A percentile compares a stretch with the other conserved stretches of the same genome.
Conservation (phyloP, 2,329 filamentous ascomycete genomes). For the Xylaria sp. region DNA sequence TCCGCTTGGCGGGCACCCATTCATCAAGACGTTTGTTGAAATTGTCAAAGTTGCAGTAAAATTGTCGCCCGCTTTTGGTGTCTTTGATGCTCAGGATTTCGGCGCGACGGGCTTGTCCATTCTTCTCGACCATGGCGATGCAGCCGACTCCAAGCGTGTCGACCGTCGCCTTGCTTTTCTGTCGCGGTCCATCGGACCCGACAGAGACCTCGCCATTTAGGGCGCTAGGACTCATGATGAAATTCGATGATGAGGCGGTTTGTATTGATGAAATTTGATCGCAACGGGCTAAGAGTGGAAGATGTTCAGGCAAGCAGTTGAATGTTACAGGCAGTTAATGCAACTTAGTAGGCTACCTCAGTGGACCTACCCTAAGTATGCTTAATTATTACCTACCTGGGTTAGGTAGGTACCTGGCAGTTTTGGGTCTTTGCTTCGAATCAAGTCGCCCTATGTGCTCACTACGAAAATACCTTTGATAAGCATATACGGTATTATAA, state of each 20-base stretch:
- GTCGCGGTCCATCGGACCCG: constrained; percentile 66
- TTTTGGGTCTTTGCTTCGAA: neutral
- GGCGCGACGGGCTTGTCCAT: constrained; percentile 87
- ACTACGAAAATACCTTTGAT: too few species aligned
- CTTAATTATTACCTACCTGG: neutral
- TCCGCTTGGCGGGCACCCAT: constrained; percentile 85
- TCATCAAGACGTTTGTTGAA: constrained; percentile 91
- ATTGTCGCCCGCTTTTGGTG: constrained; percentile 86
- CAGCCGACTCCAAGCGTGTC: constrained; percentile 76
- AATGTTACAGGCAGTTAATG: neutral
- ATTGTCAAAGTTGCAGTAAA: constrained; percentile 97
- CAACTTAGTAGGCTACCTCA: constrained; percentile 4
- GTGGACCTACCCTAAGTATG: neutral
- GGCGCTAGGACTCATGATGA: constrained; percentile 66
- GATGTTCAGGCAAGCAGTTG: neutral
- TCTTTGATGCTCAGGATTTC: constrained; percentile 96
- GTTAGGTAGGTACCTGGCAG: too few species aligned
- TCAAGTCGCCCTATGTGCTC: too few species aligned
- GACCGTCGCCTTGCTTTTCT: constrained; percentile 86
- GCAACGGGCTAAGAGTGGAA: constrained; percentile 8
- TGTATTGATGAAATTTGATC: constrained; percentile 52
- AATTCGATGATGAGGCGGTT: constrained; percentile 46
- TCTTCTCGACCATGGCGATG: constrained; percentile 72
- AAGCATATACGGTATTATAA: too few species aligned
- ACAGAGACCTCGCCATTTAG: constrained; percentile 64